Conservation (phyloP, 1,284 basidiomycete genomes). For the Boletus semigastroideus region DNA sequence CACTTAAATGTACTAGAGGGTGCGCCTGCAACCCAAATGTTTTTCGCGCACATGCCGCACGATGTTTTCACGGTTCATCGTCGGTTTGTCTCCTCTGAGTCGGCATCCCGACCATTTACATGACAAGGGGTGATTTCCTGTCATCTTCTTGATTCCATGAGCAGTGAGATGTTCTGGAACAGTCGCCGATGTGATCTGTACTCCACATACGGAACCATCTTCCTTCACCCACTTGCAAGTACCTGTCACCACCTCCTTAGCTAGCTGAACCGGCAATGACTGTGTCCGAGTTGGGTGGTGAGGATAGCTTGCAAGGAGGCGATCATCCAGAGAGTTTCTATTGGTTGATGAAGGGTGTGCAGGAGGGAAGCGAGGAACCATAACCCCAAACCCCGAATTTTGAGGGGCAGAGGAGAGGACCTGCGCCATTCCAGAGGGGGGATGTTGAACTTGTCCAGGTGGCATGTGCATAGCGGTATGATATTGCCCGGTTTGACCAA, state of each 20-base stretch:
- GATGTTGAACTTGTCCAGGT: neutral
- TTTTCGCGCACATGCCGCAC: too few relatives aligned
- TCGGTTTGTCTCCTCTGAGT: too few relatives aligned
- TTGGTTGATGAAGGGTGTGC: neutral
- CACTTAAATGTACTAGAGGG: too few relatives aligned
- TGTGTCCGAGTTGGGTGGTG: neutral
- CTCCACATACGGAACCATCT: slow-evolving; percentile 6
- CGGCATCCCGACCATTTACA: too few relatives aligned
- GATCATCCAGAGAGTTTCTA: neutral
- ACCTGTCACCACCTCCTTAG: neutral
- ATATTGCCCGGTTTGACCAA: neutral
- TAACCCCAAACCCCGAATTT: neutral
- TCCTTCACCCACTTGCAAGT: neutral
- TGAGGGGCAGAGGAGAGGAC: neutral
- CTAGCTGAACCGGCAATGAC: slow-evolving; percentile 3
- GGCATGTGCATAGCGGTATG: neutral
- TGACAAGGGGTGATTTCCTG: too few relatives aligned
- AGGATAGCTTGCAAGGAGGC: too few relatives aligned
- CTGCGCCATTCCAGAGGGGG: too few relatives aligned
- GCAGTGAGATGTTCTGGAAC: slow-evolving; percentile 13
- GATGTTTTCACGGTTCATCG: too few relatives aligned
- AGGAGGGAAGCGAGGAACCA: too few relatives aligned
- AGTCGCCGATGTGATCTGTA: neutral
- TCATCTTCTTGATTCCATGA: slow-evolving; percentile 12
- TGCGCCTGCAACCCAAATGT: too few relatives aligned